Percentiles rank a stretch among this genome's conserved stretches.
Evolutionary conservation across 352 stramenopile species (phyloP).

Genomic region (Vaucheria bursata): DNA sequence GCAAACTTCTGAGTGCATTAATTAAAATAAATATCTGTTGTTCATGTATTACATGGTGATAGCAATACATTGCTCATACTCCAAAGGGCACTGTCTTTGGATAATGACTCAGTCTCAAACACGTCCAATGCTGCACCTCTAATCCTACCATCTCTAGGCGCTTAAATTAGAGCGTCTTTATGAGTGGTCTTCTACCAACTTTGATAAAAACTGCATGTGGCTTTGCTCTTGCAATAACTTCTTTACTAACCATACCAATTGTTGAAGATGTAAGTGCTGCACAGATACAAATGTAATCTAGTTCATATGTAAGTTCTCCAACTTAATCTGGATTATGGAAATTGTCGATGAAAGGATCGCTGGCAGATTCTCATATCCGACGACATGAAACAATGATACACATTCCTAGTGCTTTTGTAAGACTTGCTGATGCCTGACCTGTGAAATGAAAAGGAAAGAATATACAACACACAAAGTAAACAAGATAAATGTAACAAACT

Average conservation of each 20-base stretch:
- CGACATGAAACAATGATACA: conserved; percentile 56
- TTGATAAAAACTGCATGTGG: conserved; percentile 61
- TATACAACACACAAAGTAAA: too few species aligned
- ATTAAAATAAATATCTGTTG: conserved; percentile 59
- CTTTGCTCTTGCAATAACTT: conserved; percentile 53
- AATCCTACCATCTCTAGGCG: conserved; percentile 16
- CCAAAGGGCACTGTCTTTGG: conserved; percentile 58
- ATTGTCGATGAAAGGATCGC: conserved; percentile 55
- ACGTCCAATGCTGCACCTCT: conserved; percentile 64
- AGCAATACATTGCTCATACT: conserved; percentile 63
- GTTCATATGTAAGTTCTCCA: conserved; percentile 45
- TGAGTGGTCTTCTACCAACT: conserved; percentile 61
- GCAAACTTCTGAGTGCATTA: conserved; percentile 60
- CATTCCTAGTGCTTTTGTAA: conserved; percentile 69
- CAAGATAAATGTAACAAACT: too few species aligned
- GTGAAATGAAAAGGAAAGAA: too few species aligned
- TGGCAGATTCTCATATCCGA: too few species aligned
- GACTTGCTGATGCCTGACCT: conserved; percentile 55
- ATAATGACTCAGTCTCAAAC: conserved; percentile 59
- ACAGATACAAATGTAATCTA: conserved; percentile 63
- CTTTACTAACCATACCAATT: conserved; percentile 53
- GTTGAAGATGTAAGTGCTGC: conserved; percentile 60
- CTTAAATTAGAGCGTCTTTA: conserved; percentile 57
- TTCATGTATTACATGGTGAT: conserved; percentile 66
- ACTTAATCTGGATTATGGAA: conserved; percentile 52